Evolutionary conservation across 1,139 yeast genomes (phyloP), one percentile per base, ranked within the genome.

Genomic region (Tardiomyces digboiensis): DNA sequence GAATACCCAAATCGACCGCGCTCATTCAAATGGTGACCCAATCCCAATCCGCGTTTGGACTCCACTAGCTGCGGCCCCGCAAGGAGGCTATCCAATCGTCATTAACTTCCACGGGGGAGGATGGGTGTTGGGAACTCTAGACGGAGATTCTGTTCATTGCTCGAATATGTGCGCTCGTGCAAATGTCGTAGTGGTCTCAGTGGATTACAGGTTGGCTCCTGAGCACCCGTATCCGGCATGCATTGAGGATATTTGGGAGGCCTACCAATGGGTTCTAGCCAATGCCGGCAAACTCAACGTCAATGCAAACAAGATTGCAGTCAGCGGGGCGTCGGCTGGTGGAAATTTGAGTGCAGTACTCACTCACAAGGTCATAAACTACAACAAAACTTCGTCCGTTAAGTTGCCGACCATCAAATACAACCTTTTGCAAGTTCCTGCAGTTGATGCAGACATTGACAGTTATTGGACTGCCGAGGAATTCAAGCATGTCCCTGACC

Each of bases 181-280:
- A n/a, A 16, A 16, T 8, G 48, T 59, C 38, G 62, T 60, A 2
- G 64, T 66, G 16, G 58, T 65, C 29, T 63, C 63, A 44, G 67
- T 66, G 21, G 68, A 65, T 42, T 68, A 68, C 51, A 53, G 70
- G 36, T 52, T 65, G 23, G 76, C 76, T 0, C 79, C 79, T 1
- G 76, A 75, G 51, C 54, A 62, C 46, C 75, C 76, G 14, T 75
- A 64, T 49, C 79, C 79, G 2, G 72, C 74, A 13, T 67, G 72
- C 36, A 67, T 72, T 1, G 66, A 73, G 21, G 79, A 74, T 51
- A 61, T 74, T 29, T 72, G 60, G 52, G 76, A 70, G 40, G 60
- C 68, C 7, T 52, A 58, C 36, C 37, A 42, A 39, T 46, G 45
- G 41, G 45, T 49, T n/a, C 5, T 20, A 3, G 39, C 38, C 7